Conservation (phyloP, 2,329 filamentous ascomycete species). For the Penicillium sp. region DNA sequence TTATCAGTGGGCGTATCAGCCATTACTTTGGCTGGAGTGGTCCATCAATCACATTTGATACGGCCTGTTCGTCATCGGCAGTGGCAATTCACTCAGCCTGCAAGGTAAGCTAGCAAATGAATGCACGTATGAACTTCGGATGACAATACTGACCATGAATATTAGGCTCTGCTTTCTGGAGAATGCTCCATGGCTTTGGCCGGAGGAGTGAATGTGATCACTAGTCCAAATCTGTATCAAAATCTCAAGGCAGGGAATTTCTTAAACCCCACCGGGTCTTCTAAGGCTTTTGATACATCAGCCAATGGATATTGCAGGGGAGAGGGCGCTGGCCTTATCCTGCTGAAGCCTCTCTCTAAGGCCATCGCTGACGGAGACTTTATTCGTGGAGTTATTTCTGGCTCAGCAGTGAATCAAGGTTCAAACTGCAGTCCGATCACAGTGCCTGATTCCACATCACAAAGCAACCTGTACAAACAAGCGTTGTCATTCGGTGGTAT, state of each 20-base stretch:
- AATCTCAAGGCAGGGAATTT: slow-evolving; percentile 42
- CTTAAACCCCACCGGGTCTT: slow-evolving; percentile 51
- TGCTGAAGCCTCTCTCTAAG: slow-evolving; percentile 47
- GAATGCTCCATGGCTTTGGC: slow-evolving; percentile 24
- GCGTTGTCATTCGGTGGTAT: neutral
- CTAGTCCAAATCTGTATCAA: slow-evolving; percentile 26
- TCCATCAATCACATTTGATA: slow-evolving; percentile 39
- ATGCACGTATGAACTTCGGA: too few relatives aligned
- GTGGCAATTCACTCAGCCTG: slow-evolving; percentile 30
- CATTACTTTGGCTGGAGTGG: slow-evolving; percentile 45
- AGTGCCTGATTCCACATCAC: neutral
- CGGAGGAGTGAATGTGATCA: slow-evolving; percentile 22
- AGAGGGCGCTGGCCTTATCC: slow-evolving; percentile 47
- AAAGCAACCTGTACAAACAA: neutral
- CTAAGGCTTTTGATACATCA: slow-evolving; percentile 43
- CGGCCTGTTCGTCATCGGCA: slow-evolving; percentile 40
- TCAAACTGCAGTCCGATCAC: slow-evolving; percentile 15
- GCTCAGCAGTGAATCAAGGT: slow-evolving; percentile 28
- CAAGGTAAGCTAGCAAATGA: slow-evolving; percentile 1
- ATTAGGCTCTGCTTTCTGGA: neutral
- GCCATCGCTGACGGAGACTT: slow-evolving; percentile 45
- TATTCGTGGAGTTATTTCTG: slow-evolving; percentile 35
- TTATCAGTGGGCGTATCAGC: slow-evolving; percentile 31
- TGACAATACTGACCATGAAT: neutral
- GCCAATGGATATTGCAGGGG: slow-evolving; percentile 50